Percentiles rank a stretch among this genome's conserved stretches.
These are phyloP conservation scores for Clohesyomyces aquaticus DNA, from an alignment of 495 filamentous ascomycete species.

Conservation along the genomic window DNA sequence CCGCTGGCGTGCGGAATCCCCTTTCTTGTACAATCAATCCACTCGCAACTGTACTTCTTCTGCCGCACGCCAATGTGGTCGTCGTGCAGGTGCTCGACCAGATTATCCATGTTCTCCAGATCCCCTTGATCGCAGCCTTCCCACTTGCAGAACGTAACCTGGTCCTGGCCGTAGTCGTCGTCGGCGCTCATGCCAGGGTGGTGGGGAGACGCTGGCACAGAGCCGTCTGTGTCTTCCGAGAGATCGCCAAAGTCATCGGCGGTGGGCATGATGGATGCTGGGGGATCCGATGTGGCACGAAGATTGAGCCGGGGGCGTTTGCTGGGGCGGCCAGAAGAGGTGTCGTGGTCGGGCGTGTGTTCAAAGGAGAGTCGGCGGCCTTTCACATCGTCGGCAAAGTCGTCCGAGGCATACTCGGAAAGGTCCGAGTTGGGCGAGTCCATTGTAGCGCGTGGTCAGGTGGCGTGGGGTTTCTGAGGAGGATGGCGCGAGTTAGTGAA, in stretches of 20 bases:
- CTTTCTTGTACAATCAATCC: constrained; percentile 85
- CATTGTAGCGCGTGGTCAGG: constrained; percentile 29
- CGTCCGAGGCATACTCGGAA: constrained; percentile 41
- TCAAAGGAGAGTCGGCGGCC: constrained; percentile 39
- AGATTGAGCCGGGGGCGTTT: constrained; percentile 46
- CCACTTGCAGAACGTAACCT: constrained; percentile 89
- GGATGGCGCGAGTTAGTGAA: neutral
- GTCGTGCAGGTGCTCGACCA: constrained; percentile 92
- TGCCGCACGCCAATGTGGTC: constrained; percentile 84
- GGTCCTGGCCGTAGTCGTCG: constrained; percentile 68
- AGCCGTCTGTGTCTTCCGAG: constrained; percentile 85
- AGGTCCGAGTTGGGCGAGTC: constrained; percentile 39
- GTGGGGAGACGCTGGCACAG: constrained; percentile 72
- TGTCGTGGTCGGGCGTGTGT: constrained; percentile 37
- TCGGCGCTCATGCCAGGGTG: constrained; percentile 72
- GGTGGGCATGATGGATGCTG: constrained; percentile 28
- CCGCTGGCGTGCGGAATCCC: constrained; percentile 89
- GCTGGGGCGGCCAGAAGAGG: constrained; percentile 39
- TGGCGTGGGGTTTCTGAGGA: neutral
- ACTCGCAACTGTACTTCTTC: constrained; percentile 92
- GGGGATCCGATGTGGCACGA: constrained; percentile 35
- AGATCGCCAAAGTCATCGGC: constrained; percentile 57
- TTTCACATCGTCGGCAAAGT: constrained; percentile 42
- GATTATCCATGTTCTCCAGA: constrained; percentile 86
- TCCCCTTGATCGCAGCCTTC: constrained; percentile 81